phyloP scores from a whole-genome alignment of 2,329 filamentous ascomycete genomes.

The Cytospora paraplurivora region DNA sequence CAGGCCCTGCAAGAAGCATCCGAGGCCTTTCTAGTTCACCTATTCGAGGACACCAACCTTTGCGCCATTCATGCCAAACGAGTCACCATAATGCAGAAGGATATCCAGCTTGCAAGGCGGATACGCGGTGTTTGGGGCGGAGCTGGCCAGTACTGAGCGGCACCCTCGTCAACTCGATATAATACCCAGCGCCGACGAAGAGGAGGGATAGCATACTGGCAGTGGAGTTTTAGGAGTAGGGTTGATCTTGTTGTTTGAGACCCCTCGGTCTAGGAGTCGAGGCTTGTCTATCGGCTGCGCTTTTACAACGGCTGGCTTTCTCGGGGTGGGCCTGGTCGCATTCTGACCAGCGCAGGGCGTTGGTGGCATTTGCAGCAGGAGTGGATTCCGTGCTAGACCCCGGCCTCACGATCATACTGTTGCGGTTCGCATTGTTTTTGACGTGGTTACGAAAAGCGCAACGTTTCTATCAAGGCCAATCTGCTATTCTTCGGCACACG shows the following conservation, averaged over 20 bases:
- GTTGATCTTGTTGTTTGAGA: neutral
- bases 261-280: neutral
- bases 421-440: neutral
- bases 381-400: neutral
- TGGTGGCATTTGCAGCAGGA: neutral
- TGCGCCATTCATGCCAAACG: constrained; percentile 96
- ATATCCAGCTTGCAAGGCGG: constrained; percentile 86
- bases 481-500: neutral
- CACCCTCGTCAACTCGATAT: neutral
- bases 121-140: constrained; percentile 80
- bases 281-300: neutral
- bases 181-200: constrained; percentile 3
- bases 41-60: constrained; percentile 96
- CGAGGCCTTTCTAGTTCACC: constrained; percentile 92
- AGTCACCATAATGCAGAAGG: constrained; percentile 97
- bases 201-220: constrained; percentile 7
- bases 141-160: constrained; percentile 49
- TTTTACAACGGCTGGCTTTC: neutral
- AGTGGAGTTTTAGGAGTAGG: constrained; percentile 20
- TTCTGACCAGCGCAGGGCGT: neutral
- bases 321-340: neutral
- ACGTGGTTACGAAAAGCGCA: neutral
- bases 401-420: neutral
- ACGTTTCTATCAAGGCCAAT: neutral
- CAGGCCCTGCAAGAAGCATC: constrained; percentile 90